These are phyloP conservation scores for Ziziphus jujuba DNA, from an alignment of 306 rosid genomes.

Conservation along the genomic window DNA sequence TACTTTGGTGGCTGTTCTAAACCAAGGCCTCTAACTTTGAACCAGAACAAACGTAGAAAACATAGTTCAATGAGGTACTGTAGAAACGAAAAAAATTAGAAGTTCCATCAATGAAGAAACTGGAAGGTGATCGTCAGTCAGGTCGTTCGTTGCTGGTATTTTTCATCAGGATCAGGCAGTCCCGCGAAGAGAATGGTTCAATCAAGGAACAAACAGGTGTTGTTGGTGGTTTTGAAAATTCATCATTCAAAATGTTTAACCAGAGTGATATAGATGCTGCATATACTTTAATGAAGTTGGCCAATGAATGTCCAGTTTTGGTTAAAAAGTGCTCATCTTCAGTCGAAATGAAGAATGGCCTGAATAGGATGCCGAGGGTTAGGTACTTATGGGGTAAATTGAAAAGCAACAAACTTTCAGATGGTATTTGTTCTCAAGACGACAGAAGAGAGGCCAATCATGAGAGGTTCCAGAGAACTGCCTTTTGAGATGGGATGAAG, in stretches of 20 bases:
- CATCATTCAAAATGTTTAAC: background rate
- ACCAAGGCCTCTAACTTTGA: background rate
- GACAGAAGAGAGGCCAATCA: background rate
- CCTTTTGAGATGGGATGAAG: too few relatives aligned
- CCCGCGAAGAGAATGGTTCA: background rate
- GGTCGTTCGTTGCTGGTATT: background rate
- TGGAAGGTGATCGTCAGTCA: background rate
- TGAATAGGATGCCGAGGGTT: background rate
- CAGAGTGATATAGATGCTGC: slow-evolving; percentile 9
- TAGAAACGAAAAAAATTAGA: background rate
- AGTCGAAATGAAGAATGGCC: background rate
- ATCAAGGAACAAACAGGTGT: background rate
- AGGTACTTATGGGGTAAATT: background rate
- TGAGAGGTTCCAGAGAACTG: background rate
- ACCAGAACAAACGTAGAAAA: background rate
- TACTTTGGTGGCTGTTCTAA: background rate
- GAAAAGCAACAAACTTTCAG: background rate
- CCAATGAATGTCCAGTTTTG: slow-evolving; percentile 2
- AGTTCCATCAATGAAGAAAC: background rate
- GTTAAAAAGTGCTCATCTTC: background rate
- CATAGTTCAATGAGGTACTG: background rate
- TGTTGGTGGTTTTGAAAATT: background rate
- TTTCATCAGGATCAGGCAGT: background rate
- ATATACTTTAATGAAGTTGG: slow-evolving; percentile 7
- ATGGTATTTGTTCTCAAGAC: background rate